Base-by-base conservation (phyloP, 306 rosid species). In the Pyrus communis region DNA sequence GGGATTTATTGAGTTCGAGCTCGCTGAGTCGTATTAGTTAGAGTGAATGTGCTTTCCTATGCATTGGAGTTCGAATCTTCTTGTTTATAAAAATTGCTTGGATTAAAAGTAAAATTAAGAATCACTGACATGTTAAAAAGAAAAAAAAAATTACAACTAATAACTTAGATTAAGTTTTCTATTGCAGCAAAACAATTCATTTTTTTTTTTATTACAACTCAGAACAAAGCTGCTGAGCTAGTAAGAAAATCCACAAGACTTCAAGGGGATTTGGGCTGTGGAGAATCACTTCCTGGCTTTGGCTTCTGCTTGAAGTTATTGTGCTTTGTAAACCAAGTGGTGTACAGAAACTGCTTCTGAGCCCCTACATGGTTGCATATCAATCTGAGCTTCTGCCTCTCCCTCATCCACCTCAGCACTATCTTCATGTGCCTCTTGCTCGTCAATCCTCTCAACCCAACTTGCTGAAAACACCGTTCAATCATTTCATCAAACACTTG, bases 381-480 rank as follows among this genome's bases (percentile, higher is more conserved):
- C 38, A 86, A 88, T 25, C 91, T 91, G 63, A 91, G 78, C 93
- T 88, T 93, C 83, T 93, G 96, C 78, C 96, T 86, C 84, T 93
- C 93, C 82, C 93, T 88, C 98, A 93, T 89, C 98, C 98, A 93
- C 82, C 91, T 93, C 84, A 93, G 67, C 54, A 93, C 85, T 69
- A 87, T 74, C 79, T 93, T 91, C 97, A 93, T 91, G 60, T 91
- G 98, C 83, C 88, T 89, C 86, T 90, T 93, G 91, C 98, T 86
- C 5, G 87, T 75, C 83, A 93, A 84, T 49, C 93, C 97, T 81
- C 88, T 88, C 84, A 90, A 75, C 62, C 97, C 97, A 81, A 91
- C 93, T 49, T 91, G 89, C 96, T 91, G 75, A 61, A 79, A 71
- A 64, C 69, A 55, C 30, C 51, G 38, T n/a, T 51, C 15, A 28